Evolutionary conservation across 148 eudicot genomes (phyloP), one percentile per base, ranked within the genome.

Genomic region (Rhododendron kiyosumense): DNA sequence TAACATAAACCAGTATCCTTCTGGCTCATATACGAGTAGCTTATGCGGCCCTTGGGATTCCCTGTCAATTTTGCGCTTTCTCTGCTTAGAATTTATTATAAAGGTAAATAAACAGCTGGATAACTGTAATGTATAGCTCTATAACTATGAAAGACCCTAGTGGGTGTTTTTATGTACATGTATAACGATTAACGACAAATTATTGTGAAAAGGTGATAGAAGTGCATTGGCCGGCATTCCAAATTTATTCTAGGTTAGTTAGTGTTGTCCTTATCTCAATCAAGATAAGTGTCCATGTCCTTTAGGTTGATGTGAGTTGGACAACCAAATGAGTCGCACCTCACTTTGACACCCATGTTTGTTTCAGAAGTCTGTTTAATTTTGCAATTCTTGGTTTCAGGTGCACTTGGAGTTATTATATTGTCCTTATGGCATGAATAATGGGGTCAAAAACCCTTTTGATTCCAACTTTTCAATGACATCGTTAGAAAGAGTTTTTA

Each of bases 341-440:
- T 38, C 5, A 59, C 3, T 8, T 32, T 34, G 20, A 38, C 20
- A 59, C 36, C 59, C 34, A 32, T 71, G 38, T 38, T 49, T n/a
- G 63, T 52, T 67, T 80, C 52, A 69, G 11, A 49, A 34, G 18
- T 34, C 13, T 18, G n/a, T 87, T 43, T 7, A 82, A 24, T 24
- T 76, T 59, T 82, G 71, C 28, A 34, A 26, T 17, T 84, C 81
- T 83, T 73, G n/a, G 28, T 84, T 74, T 88, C 86, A 97, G 99
- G 99, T 97, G 84, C 99, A 97, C 82, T 86, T 97, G 95, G 99
- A 97, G 92, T 95, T 97, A 85, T 86, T 97, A 73, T 97, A 97
- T 87, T 89, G 82, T 80, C 98, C 99, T 26, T 90, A 78, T 81
- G 96, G 95, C 77, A 87, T 89, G 91, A 85, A 89, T 81, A 93